Conservation (phyloP, 1,284 basidiomycete genomes). For the Boletus mariae region DNA sequence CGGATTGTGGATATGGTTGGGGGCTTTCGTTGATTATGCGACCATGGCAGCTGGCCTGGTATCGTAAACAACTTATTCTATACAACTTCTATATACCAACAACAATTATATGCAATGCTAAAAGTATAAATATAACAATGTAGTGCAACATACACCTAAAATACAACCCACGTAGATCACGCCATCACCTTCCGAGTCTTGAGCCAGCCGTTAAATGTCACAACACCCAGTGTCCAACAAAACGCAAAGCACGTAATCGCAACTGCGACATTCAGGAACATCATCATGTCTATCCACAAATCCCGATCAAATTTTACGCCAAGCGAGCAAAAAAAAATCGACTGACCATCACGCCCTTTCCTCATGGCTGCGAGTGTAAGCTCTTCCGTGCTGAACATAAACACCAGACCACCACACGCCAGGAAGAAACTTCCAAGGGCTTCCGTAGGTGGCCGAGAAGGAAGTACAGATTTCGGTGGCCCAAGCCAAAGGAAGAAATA, state of each 20-base stretch:
- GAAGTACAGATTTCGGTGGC: constrained; percentile 72
- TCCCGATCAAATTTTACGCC: constrained; percentile 61
- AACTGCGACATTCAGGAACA: constrained; percentile 78
- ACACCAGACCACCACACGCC: constrained; percentile 84
- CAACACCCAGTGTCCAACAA: constrained; percentile 72
- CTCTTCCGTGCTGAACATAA: constrained; percentile 92
- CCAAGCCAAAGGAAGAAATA: constrained; percentile 94
- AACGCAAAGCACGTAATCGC: constrained; percentile 81
- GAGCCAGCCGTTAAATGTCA: constrained; percentile 78
- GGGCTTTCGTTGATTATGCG: constrained; percentile 76
- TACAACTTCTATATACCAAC: neutral
- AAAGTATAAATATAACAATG: neutral
- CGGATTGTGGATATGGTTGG: constrained; percentile 88
- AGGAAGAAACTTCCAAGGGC: constrained; percentile 85
- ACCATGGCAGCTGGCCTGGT: constrained; percentile 24
- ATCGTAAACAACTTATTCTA: constrained; percentile 1
- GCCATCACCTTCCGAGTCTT: constrained; percentile 40
- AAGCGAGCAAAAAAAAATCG: constrained; percentile 16
- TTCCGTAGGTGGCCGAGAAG: constrained; percentile 94
- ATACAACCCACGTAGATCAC: constrained; percentile 14
- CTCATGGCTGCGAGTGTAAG: constrained; percentile 91
- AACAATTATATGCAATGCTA: neutral
- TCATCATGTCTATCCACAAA: constrained; percentile 65
- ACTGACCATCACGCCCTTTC: constrained; percentile 77
- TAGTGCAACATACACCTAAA: neutral